Conservation (phyloP, 1,284 basidiomycete species). For the Ustilago bromivora region DNA sequence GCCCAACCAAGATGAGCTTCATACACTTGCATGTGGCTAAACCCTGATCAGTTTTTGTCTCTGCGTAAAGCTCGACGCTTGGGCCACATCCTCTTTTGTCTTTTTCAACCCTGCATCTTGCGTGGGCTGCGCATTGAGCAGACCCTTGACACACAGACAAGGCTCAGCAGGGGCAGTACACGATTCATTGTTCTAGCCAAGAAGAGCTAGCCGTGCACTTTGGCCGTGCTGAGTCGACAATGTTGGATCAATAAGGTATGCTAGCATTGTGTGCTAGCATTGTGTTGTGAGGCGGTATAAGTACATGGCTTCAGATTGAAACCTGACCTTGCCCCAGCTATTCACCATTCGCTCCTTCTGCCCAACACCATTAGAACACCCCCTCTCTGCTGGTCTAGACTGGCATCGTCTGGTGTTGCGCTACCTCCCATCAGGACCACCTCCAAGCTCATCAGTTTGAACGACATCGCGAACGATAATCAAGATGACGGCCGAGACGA, state of each 20-base stretch:
- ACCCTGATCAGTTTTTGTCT: not conserved
- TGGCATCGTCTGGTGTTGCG: not conserved
- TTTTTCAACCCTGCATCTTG: not conserved
- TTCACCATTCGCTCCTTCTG: not conserved
- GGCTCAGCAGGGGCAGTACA: not conserved
- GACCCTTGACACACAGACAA: not conserved
- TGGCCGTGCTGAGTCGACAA: not conserved
- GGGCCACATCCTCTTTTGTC: not conserved
- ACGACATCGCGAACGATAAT: not conserved
- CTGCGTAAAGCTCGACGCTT: not conserved
- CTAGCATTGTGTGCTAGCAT: not conserved
- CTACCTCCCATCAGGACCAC: not conserved
- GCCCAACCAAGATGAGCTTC: not conserved
- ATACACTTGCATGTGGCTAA: slow-evolving; percentile 1
- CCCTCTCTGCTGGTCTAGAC: not conserved
- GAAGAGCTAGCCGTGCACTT: not conserved
- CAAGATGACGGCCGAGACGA: slow-evolving; percentile 6
- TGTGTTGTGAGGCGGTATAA: not conserved
- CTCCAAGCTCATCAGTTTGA: no score
- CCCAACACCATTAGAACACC: not conserved
- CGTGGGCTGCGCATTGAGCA: not conserved
- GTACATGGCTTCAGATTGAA: not conserved
- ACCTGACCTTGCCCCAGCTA: not conserved
- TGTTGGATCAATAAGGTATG: not conserved
- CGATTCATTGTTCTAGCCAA: not conserved